Evolutionary conservation across 2,329 filamentous ascomycete genomes (phyloP).

Genomic region (Aspergillus fischeri): DNA sequence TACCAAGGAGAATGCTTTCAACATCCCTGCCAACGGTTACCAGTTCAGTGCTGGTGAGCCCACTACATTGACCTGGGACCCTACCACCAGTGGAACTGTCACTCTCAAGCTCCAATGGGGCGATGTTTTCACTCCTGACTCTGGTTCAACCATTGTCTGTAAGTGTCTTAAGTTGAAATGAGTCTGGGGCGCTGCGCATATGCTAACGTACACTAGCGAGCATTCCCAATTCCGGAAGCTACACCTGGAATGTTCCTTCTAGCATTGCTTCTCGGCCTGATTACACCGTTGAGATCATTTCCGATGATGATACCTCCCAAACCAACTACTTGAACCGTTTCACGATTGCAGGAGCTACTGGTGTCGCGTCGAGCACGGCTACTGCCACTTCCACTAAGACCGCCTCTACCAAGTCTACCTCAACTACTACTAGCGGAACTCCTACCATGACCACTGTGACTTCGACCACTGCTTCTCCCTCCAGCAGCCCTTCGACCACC

Average conservation of each 20-base stretch:
- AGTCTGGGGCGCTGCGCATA: not conserved
- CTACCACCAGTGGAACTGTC: slow-evolving; percentile 49
- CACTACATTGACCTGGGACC: slow-evolving; percentile 46
- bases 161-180: slow-evolving; percentile 19
- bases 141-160: slow-evolving; percentile 43
- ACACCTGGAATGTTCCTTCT: slow-evolving; percentile 45
- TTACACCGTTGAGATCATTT: slow-evolving; percentile 53
- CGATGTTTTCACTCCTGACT: slow-evolving; percentile 37
- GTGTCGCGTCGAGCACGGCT: slow-evolving; percentile 25
- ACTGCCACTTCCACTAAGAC: slow-evolving; percentile 19
- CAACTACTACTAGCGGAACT: slow-evolving; percentile 20
- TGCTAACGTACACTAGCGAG: slow-evolving; percentile 31
- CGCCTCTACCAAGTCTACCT: slow-evolving; percentile 17
- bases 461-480: slow-evolving; percentile 14
- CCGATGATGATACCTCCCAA: slow-evolving; percentile 40
- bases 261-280: slow-evolving; percentile 40
- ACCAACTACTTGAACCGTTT: slow-evolving; percentile 54
- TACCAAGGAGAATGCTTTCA: slow-evolving; percentile 46
- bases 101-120: slow-evolving; percentile 49
- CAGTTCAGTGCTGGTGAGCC: slow-evolving; percentile 45
- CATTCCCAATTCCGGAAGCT: slow-evolving; percentile 48
- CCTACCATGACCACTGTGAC: slow-evolving; percentile 22
- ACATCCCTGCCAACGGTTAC: slow-evolving; percentile 40
- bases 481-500: slow-evolving; percentile 13
- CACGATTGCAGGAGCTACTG: slow-evolving; percentile 45